A percentile compares a stretch with the other conserved stretches of the same genome.
Evolutionary conservation across 345 rosid genomes (phyloP).

Genomic region (Eucalyptus virginea): DNA sequence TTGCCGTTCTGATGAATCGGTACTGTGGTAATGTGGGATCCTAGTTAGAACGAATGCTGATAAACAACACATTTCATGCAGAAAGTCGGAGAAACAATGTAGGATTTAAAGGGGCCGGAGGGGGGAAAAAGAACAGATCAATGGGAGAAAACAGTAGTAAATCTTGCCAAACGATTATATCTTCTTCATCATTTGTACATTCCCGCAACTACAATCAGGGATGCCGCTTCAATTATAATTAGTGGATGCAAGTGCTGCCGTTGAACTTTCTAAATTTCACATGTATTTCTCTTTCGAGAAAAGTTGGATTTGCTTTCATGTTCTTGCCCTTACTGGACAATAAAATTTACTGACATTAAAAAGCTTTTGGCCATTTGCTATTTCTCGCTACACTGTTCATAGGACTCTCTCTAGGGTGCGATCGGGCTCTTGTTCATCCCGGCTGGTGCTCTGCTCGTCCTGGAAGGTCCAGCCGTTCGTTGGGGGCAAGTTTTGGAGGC

Average conservation of each 20-base stretch:
- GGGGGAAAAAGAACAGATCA: background rate
- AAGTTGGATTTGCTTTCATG: background rate
- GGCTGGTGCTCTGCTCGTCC: no score
- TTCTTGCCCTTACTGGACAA: background rate
- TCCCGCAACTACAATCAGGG: background rate
- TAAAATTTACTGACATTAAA: no score
- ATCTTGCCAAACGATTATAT: background rate
- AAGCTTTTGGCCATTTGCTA: no score
- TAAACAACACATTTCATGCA: background rate
- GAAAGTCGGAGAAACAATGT: background rate
- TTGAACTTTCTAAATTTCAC: background rate
- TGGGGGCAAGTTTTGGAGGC: no score
- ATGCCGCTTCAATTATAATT: background rate
- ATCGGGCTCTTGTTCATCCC: no score
- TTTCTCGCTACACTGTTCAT: no score
- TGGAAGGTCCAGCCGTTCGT: no score
- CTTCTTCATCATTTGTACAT: background rate
- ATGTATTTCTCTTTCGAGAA: background rate
- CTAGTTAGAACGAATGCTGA: background rate
- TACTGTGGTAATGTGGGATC: background rate
- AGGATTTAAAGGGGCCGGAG: background rate
- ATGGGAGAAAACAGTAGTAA: background rate
- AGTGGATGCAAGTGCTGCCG: background rate
- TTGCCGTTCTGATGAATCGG: background rate
- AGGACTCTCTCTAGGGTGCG: no score